These are phyloP conservation scores for Leishmania martiniquensis DNA, from an alignment of 208 protist species.

Conservation along the genomic window DNA sequence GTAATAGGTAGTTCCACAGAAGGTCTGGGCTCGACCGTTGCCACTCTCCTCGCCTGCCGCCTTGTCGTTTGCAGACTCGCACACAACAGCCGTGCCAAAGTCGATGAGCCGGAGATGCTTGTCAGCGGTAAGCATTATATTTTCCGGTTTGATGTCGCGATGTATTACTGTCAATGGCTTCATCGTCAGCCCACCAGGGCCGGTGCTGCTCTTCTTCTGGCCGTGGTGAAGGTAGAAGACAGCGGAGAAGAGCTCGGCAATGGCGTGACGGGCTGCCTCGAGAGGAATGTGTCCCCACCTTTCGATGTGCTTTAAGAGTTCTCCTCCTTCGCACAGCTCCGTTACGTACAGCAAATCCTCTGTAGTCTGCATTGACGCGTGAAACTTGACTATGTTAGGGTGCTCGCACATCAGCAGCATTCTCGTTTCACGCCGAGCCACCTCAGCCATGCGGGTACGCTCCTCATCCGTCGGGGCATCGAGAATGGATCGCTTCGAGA, in stretches of 20 bases:
- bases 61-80: slow-evolving; percentile 67
- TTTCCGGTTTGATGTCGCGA: slow-evolving; percentile 97
- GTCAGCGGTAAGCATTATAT: slow-evolving; percentile 92
- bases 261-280: slow-evolving; percentile 80
- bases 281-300: slow-evolving; percentile 67
- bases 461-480: slow-evolving; percentile 88
- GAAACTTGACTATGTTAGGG: slow-evolving; percentile 88
- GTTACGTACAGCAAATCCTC: slow-evolving; percentile 89
- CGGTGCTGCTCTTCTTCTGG: slow-evolving; percentile 49
- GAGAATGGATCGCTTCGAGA: slow-evolving; percentile 85
- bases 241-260: slow-evolving; percentile 95
- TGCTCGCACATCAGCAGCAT: slow-evolving; percentile 92
- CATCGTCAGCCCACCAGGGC: slow-evolving; percentile 7
- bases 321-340: slow-evolving; percentile 86
- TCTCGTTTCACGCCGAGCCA: slow-evolving; percentile 77
- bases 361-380: slow-evolving; percentile 78
- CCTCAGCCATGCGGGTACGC: slow-evolving; percentile 81
- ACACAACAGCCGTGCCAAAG: slow-evolving; percentile 94
- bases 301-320: slow-evolving; percentile 78
- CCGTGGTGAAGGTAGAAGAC: slow-evolving; percentile 96
- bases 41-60: slow-evolving; percentile 61
- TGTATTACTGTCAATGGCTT: slow-evolving; percentile 90
- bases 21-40: slow-evolving; percentile 77
- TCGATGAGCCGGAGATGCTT: slow-evolving; percentile 96
- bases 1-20: slow-evolving; percentile 93